Evolutionary conservation across 352 stramenopile species (phyloP).

Genomic region (Pythium dissimile): DNA sequence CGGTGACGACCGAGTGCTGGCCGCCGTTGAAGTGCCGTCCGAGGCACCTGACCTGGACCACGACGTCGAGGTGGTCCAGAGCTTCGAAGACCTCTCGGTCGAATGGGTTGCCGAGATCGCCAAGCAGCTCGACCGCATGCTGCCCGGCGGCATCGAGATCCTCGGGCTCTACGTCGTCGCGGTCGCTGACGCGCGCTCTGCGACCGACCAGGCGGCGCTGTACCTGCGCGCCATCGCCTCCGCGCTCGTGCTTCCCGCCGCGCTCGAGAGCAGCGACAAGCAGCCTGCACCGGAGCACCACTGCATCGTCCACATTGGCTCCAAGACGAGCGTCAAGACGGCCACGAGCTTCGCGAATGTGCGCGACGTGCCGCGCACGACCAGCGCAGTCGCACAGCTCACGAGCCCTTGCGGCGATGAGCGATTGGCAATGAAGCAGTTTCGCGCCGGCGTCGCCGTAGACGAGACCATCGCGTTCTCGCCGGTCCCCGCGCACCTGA

Average conservation of each 20-base stretch:
- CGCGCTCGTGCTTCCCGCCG: constrained; percentile 21
- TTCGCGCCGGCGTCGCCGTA: constrained; percentile 39
- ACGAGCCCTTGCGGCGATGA: constrained; percentile 14
- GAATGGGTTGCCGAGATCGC: constrained; percentile 67
- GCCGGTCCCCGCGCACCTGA: no score
- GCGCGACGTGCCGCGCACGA: constrained; percentile 27
- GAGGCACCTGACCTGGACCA: constrained; percentile 28
- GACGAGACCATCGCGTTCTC: constrained; percentile 38
- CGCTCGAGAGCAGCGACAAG: constrained; percentile 3
- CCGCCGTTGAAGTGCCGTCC: constrained; percentile 43
- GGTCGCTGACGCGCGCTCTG: constrained; percentile 13
- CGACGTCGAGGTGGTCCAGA: constrained; percentile 29
- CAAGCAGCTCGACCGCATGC: constrained; percentile 61
- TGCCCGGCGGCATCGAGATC: constrained; percentile 53
- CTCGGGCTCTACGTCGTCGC: constrained; percentile 61
- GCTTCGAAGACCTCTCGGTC: constrained; percentile 51
- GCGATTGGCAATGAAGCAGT: constrained; percentile 30
- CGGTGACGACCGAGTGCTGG: constrained; percentile 38
- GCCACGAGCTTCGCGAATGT: constrained; percentile 26
- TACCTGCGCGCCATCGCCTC: constrained; percentile 54
- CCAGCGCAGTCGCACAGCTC: constrained; percentile 24
- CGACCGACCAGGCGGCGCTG: constrained; percentile 34
- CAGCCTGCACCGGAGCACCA: constrained; percentile 22
- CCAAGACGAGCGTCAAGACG: constrained; percentile 15
- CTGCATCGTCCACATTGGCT: constrained; percentile 43